These are phyloP conservation scores for Chlamydomonas urium DNA, from an alignment of 139 green algal species.

Conservation along the genomic window DNA sequence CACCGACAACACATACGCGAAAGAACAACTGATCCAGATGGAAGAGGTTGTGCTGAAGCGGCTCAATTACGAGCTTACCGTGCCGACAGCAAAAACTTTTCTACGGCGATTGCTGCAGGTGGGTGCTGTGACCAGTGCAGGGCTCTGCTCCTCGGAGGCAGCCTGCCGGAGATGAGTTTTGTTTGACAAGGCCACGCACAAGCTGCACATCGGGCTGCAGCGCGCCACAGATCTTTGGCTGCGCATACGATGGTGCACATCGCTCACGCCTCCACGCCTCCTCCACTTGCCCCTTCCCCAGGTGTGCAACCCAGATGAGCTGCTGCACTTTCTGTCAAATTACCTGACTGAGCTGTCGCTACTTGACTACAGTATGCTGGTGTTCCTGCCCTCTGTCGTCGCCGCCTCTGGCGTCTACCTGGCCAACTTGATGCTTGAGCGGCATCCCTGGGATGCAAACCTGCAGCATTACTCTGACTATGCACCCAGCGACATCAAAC, in stretches of 20 bases:
- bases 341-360: slow-evolving; percentile 90
- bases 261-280: too few species aligned
- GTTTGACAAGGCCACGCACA: too few species aligned
- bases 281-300: not conserved
- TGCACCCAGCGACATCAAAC: slow-evolving; percentile 21
- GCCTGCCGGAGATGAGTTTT: too few species aligned
- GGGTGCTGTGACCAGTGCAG: too few species aligned
- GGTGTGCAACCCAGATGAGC: slow-evolving; percentile 49
- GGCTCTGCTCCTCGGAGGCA: too few species aligned
- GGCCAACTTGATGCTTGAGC: slow-evolving; percentile 55
- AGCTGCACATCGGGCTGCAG: too few species aligned
- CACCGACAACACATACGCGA: slow-evolving; percentile 95
- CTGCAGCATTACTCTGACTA: slow-evolving; percentile 40
- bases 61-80: slow-evolving; percentile 85
- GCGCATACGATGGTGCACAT: too few species aligned
- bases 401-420: slow-evolving; percentile 73
- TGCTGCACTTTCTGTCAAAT: slow-evolving; percentile 63
- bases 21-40: slow-evolving; percentile 79
- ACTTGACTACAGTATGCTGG: slow-evolving; percentile 77
- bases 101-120: slow-evolving; percentile 59
- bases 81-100: slow-evolving; percentile 91
- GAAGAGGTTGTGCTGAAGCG: slow-evolving; percentile 77
- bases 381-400: slow-evolving; percentile 72
- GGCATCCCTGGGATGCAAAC: slow-evolving; percentile 29
- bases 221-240: too few species aligned